These are phyloP conservation scores for Microbotryum saponariae DNA, from an alignment of 1,284 basidiomycete species.

Conservation along the genomic window DNA sequence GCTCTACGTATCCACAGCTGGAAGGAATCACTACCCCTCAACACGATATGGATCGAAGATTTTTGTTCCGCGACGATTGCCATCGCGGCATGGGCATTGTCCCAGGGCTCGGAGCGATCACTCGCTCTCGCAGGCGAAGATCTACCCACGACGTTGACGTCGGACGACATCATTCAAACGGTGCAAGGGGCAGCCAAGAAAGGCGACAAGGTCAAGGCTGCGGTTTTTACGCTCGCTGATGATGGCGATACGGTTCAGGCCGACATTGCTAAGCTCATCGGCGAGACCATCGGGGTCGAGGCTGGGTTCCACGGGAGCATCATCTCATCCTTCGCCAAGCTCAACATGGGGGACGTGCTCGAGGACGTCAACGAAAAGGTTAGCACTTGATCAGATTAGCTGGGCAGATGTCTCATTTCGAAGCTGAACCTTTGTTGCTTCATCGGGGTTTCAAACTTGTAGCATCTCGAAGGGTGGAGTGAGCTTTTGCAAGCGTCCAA, in stretches of 20 bases:
- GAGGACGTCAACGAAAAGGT: conserved; percentile 30
- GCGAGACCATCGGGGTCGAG: conserved; percentile 16
- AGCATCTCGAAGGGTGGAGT: conserved; percentile 27
- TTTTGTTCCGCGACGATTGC: conserved; percentile 8
- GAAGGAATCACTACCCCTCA: conserved; percentile 18
- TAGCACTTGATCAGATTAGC: not conserved
- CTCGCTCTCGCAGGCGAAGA: conserved; percentile 7
- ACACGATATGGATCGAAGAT: conserved; percentile 18
- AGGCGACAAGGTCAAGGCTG: conserved; percentile 8
- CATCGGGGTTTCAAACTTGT: not conserved
- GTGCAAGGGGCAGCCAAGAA: conserved; percentile 5
- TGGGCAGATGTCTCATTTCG: too few relatives aligned
- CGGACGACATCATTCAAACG: conserved; percentile 10
- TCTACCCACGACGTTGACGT: conserved; percentile 7
- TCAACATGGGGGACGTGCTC: conserved; percentile 21
- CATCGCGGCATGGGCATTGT: conserved; percentile 9
- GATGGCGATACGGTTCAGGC: conserved; percentile 20
- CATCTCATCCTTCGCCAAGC: conserved; percentile 20
- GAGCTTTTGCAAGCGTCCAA: conserved; percentile 13
- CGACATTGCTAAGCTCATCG: conserved; percentile 13
- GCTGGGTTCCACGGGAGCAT: conserved; percentile 22
- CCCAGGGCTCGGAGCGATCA: not conserved
- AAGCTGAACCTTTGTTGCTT: not conserved
- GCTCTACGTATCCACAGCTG: conserved; percentile 1
- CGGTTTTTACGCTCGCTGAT: conserved; percentile 22